Conservation (phyloP, 2,329 filamentous ascomycete species). For the Elsinoe ampelina region DNA sequence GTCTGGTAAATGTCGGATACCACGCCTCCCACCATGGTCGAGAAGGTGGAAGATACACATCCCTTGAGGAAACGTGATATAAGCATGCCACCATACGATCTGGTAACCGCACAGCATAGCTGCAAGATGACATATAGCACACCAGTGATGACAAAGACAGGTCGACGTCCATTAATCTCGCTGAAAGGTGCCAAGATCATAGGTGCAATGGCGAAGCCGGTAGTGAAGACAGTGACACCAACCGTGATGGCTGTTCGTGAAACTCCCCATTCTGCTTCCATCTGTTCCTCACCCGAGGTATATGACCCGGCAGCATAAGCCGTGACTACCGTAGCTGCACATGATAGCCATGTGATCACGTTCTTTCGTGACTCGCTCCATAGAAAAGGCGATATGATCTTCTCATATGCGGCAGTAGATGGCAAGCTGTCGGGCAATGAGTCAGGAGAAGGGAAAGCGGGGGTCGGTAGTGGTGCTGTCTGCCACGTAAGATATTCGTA, state of each 20-base stretch:
- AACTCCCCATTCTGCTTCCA: conserved; percentile 57
- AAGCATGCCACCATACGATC: conserved; percentile 62
- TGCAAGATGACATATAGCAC: conserved; percentile 63
- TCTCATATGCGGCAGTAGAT: conserved; percentile 51
- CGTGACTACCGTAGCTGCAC: conserved; percentile 63
- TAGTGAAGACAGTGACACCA: conserved; percentile 73
- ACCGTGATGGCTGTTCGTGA: conserved; percentile 57
- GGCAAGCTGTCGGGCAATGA: conserved; percentile 31
- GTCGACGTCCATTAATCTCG: conserved; percentile 78
- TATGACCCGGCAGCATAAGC: conserved; percentile 78
- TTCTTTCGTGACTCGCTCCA: conserved; percentile 65
- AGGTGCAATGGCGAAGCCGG: conserved; percentile 71
- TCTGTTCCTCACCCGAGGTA: conserved; percentile 56
- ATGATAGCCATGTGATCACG: conserved; percentile 63
- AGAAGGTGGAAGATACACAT: conserved; percentile 68
- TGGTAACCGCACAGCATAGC: conserved; percentile 62
- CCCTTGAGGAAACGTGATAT: conserved; percentile 68
- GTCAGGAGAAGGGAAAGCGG: conserved; percentile 28
- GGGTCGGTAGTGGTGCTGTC: conserved; percentile 44
- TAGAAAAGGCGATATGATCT: conserved; percentile 59
- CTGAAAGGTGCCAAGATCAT: conserved; percentile 85
- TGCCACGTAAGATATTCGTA: conserved; percentile 55
- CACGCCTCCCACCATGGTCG: conserved; percentile 86
- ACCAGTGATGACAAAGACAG: conserved; percentile 69
- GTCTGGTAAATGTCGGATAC: conserved; percentile 78